Conservation (phyloP, 2,329 filamentous ascomycete genomes). For the Calonectria pauciramosa region DNA sequence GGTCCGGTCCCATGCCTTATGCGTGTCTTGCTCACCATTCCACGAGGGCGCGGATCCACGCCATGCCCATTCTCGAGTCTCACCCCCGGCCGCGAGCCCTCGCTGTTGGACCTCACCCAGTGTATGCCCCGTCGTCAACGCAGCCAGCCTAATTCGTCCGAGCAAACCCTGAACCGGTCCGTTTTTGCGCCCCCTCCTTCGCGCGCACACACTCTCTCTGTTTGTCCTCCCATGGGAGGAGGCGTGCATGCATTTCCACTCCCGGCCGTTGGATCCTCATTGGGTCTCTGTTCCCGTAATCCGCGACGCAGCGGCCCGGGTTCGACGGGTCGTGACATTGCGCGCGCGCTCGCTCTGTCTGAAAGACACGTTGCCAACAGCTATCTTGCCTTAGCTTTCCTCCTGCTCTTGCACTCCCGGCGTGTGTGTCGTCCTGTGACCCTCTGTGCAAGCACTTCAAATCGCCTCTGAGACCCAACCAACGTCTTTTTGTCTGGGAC, state of each 20-base stretch:
- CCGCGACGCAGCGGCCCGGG: background rate
- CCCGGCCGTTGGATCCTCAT: background rate
- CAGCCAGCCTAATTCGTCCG: background rate
- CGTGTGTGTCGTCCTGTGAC: background rate
- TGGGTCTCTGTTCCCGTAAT: constrained; percentile 1
- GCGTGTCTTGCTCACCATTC: background rate
- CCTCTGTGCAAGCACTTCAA: background rate
- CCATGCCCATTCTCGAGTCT: constrained; percentile 4
- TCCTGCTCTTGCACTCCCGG: background rate
- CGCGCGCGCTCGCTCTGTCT: background rate
- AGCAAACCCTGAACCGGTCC: background rate
- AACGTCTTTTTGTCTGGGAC: background rate
- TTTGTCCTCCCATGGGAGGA: background rate
- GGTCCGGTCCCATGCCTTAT: background rate
- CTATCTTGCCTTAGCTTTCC: background rate
- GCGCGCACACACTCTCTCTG: too few relatives aligned
- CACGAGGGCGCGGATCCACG: background rate
- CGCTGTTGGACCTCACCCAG: background rate
- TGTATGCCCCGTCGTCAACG: background rate
- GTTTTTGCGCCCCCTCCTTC: background rate
- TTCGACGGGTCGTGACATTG: constrained; percentile 1
- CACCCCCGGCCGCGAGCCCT: background rate
- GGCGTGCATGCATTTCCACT: background rate
- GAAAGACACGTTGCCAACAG: background rate
- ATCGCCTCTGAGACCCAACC: background rate